Evolutionary conservation across 208 protist genomes (phyloP).

Genomic region (Tetramitus jugosus): DNA sequence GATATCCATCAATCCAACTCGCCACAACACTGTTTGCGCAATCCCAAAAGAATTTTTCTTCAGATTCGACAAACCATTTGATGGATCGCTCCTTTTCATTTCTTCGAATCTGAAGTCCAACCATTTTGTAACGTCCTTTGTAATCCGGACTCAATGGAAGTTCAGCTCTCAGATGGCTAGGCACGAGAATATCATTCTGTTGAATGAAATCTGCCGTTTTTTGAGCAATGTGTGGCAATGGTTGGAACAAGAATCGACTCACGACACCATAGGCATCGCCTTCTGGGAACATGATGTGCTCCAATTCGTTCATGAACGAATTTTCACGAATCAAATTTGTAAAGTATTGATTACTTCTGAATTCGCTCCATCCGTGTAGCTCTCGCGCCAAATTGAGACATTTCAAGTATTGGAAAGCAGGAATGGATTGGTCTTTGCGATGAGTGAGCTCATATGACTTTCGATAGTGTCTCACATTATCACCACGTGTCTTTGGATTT

Average conservation of each 20-base stretch:
- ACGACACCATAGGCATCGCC: neutral
- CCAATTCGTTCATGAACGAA: neutral
- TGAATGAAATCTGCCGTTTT: neutral
- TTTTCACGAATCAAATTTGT: neutral
- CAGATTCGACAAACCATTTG: too few relatives aligned
- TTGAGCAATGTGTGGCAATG: neutral
- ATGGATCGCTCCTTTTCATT: too few relatives aligned
- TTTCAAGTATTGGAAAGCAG: neutral
- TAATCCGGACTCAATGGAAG: too few relatives aligned
- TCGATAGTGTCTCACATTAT: too few relatives aligned
- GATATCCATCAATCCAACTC: too few relatives aligned
- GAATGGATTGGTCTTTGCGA: too few relatives aligned
- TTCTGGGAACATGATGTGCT: neutral
- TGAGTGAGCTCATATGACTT: too few relatives aligned
- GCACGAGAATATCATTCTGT: neutral
- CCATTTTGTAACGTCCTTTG: too few relatives aligned
- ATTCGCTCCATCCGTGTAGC: neutral
- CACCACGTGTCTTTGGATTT: too few relatives aligned
- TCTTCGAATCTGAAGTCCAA: too few relatives aligned
- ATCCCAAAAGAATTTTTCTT: too few relatives aligned
- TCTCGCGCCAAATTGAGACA: constrained; percentile 4
- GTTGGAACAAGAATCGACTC: neutral
- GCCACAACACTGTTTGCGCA: too few relatives aligned
- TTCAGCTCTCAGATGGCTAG: neutral
- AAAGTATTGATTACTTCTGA: constrained; percentile 14